phyloP scores from a whole-genome alignment of 2,329 filamentous ascomycete species.

The Scedosporium boydii region DNA sequence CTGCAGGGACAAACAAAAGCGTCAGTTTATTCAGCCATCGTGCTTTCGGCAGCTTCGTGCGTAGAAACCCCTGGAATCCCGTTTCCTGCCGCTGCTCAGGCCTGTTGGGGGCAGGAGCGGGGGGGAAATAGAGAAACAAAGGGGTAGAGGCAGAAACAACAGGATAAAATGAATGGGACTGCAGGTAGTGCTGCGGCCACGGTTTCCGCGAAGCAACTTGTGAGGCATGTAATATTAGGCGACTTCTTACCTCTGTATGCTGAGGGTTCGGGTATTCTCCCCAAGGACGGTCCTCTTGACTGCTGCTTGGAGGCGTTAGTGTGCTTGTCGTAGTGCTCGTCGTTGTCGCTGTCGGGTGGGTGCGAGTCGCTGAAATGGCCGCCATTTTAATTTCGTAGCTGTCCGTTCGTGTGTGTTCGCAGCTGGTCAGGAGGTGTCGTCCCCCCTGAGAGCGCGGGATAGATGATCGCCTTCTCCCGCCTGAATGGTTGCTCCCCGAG shows the following conservation, averaged over 20 bases:
- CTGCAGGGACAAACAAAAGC: neutral
- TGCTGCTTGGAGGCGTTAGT: conserved; percentile 38
- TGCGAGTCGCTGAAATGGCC: conserved; percentile 37
- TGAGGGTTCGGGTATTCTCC: conserved; percentile 21
- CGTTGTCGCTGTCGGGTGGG: conserved; percentile 11
- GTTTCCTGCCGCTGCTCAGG: neutral
- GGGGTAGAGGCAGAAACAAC: neutral
- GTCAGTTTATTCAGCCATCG: neutral
- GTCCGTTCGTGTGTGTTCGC: conserved; percentile 16
- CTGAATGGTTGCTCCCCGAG: neutral
- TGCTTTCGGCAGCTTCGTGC: neutral
- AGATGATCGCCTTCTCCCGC: neutral
- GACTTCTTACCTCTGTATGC: conserved; percentile 25
- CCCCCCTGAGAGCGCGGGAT: neutral
- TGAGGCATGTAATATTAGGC: neutral
- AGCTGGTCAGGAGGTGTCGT: conserved; percentile 13
- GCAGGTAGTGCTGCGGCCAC: no score
- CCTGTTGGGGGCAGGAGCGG: neutral
- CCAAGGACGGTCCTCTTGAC: conserved; percentile 39
- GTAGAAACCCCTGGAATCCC: neutral
- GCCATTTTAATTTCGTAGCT: conserved; percentile 30
- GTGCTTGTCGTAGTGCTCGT: conserved; percentile 30
- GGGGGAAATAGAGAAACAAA: neutral
- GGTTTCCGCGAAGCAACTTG: no score
- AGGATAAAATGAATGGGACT: no score